Conservation (phyloP, 306 rosid genomes). For the Senna siamea region DNA sequence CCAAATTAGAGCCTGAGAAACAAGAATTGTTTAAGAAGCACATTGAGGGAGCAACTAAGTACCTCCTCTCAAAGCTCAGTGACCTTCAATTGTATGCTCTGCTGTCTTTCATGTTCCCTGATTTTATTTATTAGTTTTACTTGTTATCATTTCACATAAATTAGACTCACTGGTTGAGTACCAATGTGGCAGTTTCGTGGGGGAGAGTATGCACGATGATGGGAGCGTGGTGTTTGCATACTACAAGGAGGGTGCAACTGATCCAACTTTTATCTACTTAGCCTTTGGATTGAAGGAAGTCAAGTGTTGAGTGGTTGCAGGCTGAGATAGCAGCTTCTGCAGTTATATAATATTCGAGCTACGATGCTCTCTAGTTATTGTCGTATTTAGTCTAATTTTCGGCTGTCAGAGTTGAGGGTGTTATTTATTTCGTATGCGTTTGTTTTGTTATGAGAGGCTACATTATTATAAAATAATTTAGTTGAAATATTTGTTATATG, state of each 20-base stretch:
- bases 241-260: slow-evolving; percentile 90
- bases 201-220: slow-evolving; percentile 95
- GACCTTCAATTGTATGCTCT: slow-evolving; percentile 78
- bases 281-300: slow-evolving; percentile 82
- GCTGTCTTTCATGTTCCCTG: background rate
- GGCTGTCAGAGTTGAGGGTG: background rate
- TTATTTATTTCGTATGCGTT: background rate
- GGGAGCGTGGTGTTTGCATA: slow-evolving; percentile 75
- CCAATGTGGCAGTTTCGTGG: slow-evolving; percentile 76
- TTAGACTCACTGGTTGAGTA: background rate
- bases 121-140: background rate
- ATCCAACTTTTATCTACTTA: slow-evolving; percentile 88
- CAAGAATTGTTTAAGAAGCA: slow-evolving; percentile 74
- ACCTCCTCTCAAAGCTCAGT: slow-evolving; percentile 67
- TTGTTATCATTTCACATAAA: background rate
- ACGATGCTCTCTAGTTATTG: background rate
- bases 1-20: slow-evolving; percentile 63
- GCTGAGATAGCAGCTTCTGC: background rate
- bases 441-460: background rate
- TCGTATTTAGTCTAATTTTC: background rate
- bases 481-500: background rate
- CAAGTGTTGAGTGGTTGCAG: slow-evolving; percentile 62
- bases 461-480: background rate
- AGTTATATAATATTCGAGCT: background rate
- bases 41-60: slow-evolving; percentile 88